Percentiles rank a stretch among this genome's conserved stretches.
Conservation (phyloP, 345 rosid species). For the Cardiospermum halicacabum region DNA sequence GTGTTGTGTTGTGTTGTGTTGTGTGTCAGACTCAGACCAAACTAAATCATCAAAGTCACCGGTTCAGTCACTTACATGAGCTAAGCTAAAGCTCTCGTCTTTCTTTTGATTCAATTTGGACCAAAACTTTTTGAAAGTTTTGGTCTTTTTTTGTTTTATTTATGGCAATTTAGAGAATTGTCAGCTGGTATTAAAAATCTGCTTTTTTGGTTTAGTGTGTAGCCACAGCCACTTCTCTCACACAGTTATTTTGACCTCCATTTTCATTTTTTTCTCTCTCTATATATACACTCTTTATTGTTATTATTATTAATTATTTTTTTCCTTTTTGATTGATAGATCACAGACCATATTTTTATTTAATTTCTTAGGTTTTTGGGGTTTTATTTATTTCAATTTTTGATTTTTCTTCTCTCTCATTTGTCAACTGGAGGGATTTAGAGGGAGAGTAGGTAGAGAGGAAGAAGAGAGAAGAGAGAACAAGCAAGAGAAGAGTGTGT, state of each 20-base stretch:
- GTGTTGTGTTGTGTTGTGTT: too few species aligned
- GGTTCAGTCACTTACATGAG: not conserved
- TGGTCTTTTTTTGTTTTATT: not conserved
- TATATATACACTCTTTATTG: too few species aligned
- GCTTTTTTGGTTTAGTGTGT: not conserved
- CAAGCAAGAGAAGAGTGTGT: constrained; percentile 18
- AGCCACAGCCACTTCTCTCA: constrained; percentile 10
- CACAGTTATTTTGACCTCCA: constrained; percentile 33
- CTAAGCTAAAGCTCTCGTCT: not conserved
- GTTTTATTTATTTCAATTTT: not conserved
- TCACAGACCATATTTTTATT: constrained; percentile 1
- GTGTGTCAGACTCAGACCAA: too few species aligned
- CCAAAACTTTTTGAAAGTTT: not conserved
- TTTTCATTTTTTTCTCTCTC: not conserved
- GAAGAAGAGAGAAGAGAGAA: constrained; percentile 19
- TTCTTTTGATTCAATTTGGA: not conserved
- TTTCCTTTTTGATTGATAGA: constrained; percentile 11
- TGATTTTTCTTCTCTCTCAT: not conserved
- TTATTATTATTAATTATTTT: too few species aligned
- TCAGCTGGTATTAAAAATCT: constrained; percentile 12
- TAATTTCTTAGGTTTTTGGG: too few species aligned
- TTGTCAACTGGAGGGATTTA: constrained; percentile 36
- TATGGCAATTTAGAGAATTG: not conserved
- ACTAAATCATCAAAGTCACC: not conserved
- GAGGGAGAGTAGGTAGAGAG: constrained; percentile 35